phyloP scores from a whole-genome alignment of 2,329 filamentous ascomycete species.

The Pseudogymnoascus sp. region DNA sequence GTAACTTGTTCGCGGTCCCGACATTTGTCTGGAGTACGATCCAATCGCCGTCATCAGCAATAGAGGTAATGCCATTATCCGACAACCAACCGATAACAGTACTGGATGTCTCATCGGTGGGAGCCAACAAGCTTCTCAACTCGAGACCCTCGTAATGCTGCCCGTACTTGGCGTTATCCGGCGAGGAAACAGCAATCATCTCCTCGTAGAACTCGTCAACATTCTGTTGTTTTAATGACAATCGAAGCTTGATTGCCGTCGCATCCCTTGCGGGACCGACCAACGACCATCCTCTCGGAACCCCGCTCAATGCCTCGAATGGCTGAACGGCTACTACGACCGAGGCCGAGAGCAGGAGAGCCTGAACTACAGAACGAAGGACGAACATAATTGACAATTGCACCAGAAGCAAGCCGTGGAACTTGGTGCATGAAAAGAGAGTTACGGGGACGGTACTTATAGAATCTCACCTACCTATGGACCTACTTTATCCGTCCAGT shows the following conservation, averaged over 20 bases:
- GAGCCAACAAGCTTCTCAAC: constrained; percentile 35
- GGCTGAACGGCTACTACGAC: constrained; percentile 13
- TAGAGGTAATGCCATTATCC: constrained; percentile 24
- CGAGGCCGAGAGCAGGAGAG: constrained; percentile 14
- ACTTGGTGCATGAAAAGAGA: neutral
- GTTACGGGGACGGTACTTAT: neutral
- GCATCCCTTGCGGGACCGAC: constrained; percentile 13
- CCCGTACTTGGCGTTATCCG: constrained; percentile 38
- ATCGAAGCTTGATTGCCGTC: constrained; percentile 15
- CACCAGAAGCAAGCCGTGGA: neutral
- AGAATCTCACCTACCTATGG: neutral
- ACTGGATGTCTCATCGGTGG: constrained; percentile 30
- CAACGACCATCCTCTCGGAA: constrained; percentile 18
- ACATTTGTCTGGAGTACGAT: constrained; percentile 22
- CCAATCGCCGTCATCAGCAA: constrained; percentile 32
- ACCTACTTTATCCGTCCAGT: neutral
- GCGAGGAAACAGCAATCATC: constrained; percentile 34
- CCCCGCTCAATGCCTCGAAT: constrained; percentile 16
- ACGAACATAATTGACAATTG: constrained; percentile 14
- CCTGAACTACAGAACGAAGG: constrained; percentile 11
- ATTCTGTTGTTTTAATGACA: constrained; percentile 20
- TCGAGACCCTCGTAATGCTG: constrained; percentile 38
- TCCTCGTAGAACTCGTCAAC: constrained; percentile 18
- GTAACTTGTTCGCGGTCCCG: constrained; percentile 29
- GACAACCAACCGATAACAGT: constrained; percentile 37